Evolutionary conservation across 148 eudicot species (phyloP), one percentile per base, ranked within the genome.

Genomic region (Drosera capensis): DNA sequence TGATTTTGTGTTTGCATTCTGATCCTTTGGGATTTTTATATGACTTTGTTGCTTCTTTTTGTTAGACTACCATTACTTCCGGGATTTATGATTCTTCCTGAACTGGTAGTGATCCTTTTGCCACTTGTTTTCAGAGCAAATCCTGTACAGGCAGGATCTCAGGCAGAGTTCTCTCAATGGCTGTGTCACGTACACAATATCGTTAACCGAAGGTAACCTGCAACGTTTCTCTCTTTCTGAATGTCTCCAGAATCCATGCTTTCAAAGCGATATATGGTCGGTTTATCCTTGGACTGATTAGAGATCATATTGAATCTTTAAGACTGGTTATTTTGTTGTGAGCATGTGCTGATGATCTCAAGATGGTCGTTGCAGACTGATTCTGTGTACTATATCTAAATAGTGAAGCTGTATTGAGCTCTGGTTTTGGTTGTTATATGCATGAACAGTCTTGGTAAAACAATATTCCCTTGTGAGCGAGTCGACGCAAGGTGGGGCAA

Each of bases 401-500:
- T 11, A 11, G 35, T 30, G 35, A 6, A 30, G 13, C 35, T 30
- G 6, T 30, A 37, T 12, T 14, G 7, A 15, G 5, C 23, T 17
- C 7, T 17, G 21, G 7, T 39, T 51, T 23, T 23, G 54, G 48
- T n/a, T 11, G 18, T 25, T 17, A 7, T 3, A 3, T 16, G 20
- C 7, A 8, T 23, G 0, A 19, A 49, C 80, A 82, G 94, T 69
- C 57, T 87, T 15, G 78, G 80, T 14, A 87, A 87, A 66, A 59
- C 72, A 36, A 55, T 42, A 7, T 87, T 87, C 56, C 80, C 79
- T 9, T 79, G 96, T 25, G 88, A 87, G 45, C 74, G 90, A 47
- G 88, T 87, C 14, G 94, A 82, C 62, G 96, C 90, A 6, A 64
- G 94, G 56, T 87, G 96, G 94, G 96, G 94, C 43, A 87, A 82